Conservation (phyloP, 2,329 filamentous ascomycete species). For the Aureobasidium melanogenum region DNA sequence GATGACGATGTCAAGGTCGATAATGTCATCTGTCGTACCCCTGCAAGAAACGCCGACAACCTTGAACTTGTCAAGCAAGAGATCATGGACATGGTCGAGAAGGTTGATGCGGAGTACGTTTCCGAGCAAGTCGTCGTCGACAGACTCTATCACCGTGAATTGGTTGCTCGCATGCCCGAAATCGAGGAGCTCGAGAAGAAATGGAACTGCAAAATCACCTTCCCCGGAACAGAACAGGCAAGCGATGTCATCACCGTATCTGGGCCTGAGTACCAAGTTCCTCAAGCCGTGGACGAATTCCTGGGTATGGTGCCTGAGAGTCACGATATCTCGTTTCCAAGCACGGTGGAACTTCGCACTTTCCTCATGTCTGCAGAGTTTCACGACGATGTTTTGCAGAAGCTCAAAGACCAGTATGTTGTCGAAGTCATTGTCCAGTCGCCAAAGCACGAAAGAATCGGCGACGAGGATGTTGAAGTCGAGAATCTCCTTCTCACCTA, state of each 20-base stretch:
- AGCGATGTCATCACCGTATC: constrained; percentile 94
- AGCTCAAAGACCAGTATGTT: constrained; percentile 84
- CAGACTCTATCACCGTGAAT: constrained; percentile 87
- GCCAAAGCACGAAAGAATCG: constrained; percentile 31
- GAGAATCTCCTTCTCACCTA: constrained; percentile 51
- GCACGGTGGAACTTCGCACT: constrained; percentile 64
- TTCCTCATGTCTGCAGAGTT: constrained; percentile 80
- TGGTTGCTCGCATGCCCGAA: constrained; percentile 77
- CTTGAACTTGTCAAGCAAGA: constrained; percentile 96
- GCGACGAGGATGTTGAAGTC: constrained; percentile 32
- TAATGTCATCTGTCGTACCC: constrained; percentile 97
- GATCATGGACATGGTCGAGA: constrained; percentile 98
- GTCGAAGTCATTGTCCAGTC: constrained; percentile 70
- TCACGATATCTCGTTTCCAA: constrained; percentile 80
- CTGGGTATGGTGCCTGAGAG: constrained; percentile 96
- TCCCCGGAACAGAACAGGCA: constrained; percentile 93
- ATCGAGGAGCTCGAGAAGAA: constrained; percentile 96
- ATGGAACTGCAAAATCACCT: constrained; percentile 99
- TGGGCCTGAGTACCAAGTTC: constrained; percentile 95
- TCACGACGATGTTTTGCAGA: constrained; percentile 66
- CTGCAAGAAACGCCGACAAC: constrained; percentile 92
- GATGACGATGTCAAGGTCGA: constrained; percentile 98
- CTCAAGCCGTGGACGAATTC: constrained; percentile 91
- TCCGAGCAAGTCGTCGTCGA: constrained; percentile 90
- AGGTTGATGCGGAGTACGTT: constrained; percentile 93